Base-by-base conservation (phyloP, 129 eudicot species). In the Arctium lappa region DNA sequence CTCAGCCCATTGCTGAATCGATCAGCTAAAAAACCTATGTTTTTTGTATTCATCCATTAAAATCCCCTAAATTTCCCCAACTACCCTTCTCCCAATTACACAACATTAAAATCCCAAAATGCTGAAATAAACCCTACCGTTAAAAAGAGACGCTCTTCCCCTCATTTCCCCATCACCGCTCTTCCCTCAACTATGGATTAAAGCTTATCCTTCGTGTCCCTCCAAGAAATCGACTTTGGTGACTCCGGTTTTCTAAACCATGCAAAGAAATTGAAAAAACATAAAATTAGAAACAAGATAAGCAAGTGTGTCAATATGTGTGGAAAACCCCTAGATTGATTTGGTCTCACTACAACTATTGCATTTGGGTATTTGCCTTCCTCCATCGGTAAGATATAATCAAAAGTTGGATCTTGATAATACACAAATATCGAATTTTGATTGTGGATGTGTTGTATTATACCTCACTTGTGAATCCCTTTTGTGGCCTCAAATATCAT, bases 281-380 rank as follows among this genome's bases (percentile, higher is more conserved):
- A 89, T 48, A 88, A 37, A 75, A 78, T 79, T 82, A 91, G 78
- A 72, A 91, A 89, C 72, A 89, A 48, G 31, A 82, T 79, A 40
- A 89, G 87, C 16, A 91, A 66, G 44, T 79, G 62, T 18, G 86
- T 88, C 75, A 89, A 73, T 82, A 87, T 91, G 22, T 76, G 75
- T 12, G 91, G 91, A 66, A 91, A 86, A 73, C 60, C 93, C 93
- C 93, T 91, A 70, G 87, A n/a, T 48, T 86, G 91, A 56, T 75
- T 80, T 36, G 88, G 22, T 73, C 97, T 89, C 34, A 5, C 69
- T 30, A 75, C 53, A 44, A 50, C 73, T 18, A 22, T 60, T 73
- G 90, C 46, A 40, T 40, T 40, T 7, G 8, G 46, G 46, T 91
- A 93, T 74, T 89, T 91, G 74, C 90, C 89, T 72, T 89, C 92